Evolutionary conservation across 495 filamentous ascomycete species (phyloP).

Genomic region (Hyaloscypha variabilis): DNA sequence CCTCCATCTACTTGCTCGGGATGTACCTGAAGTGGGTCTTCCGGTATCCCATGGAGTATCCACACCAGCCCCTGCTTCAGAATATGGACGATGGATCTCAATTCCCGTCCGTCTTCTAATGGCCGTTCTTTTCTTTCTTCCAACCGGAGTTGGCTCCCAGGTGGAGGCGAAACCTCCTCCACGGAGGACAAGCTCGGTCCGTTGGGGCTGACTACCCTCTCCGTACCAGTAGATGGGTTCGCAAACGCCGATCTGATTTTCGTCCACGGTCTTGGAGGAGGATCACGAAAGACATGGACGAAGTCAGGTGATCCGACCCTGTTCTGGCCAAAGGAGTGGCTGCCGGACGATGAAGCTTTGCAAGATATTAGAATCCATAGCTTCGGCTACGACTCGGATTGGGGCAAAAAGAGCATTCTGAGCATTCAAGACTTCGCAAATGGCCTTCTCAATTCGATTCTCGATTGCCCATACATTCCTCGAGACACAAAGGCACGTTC

Average conservation of each 20-base stretch:
- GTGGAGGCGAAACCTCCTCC: not conserved
- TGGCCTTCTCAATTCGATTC: conserved; percentile 34
- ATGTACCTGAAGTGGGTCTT: too few species aligned
- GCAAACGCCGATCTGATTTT: conserved; percentile 40
- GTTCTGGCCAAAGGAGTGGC: conserved; percentile 31
- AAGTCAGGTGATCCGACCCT: conserved; percentile 7
- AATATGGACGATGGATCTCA: too few species aligned
- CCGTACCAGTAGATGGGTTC: conserved; percentile 25
- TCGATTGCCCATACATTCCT: not conserved
- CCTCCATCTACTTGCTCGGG: too few species aligned
- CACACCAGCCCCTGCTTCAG: too few species aligned
- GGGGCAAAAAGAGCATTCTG: conserved; percentile 37
- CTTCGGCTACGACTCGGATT: conserved; percentile 28
- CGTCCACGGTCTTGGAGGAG: conserved; percentile 32
- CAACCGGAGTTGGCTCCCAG: conserved; percentile 8
- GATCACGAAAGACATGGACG: conserved; percentile 32
- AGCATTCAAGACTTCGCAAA: conserved; percentile 46
- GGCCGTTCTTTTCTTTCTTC: conserved; percentile 10
- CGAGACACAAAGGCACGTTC: not conserved
- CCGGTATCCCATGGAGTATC: too few species aligned
- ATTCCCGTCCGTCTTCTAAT: too few species aligned
- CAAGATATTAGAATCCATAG: conserved; percentile 21
- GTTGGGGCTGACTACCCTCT: conserved; percentile 37
- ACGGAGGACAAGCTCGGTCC: conserved; percentile 22
- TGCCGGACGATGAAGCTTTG: conserved; percentile 25